Evolutionary conservation across 257 asterid genomes (phyloP).

Genomic region (Dorcoceras hygrometricum): DNA sequence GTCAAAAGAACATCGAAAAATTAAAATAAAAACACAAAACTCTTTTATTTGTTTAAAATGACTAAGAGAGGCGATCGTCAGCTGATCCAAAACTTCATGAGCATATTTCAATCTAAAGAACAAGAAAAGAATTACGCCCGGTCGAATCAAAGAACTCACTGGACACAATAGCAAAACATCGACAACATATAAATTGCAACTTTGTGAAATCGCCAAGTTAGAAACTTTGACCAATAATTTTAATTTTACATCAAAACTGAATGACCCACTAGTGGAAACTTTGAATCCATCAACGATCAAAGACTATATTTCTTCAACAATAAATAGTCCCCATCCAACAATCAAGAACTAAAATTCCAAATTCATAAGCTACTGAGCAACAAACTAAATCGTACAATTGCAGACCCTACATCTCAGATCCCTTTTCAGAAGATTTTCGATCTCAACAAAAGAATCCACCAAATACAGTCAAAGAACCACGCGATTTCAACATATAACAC

Average conservation of each 20-base stretch:
- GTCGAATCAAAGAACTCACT: too few species aligned
- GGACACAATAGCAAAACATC: background rate
- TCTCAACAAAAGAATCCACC: background rate
- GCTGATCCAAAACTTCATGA: background rate
- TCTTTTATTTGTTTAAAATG: background rate
- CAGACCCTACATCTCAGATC: background rate
- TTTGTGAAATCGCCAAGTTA: background rate
- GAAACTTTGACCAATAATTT: background rate
- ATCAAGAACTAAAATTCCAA: background rate
- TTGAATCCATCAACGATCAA: background rate
- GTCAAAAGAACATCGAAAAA: background rate
- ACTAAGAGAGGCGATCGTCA: background rate
- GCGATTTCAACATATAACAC: background rate
- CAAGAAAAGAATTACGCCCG: background rate
- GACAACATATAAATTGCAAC: background rate
- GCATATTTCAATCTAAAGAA: conserved; percentile 13
- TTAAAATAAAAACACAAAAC: background rate
- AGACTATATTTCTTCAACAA: background rate
- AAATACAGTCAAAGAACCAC: background rate
- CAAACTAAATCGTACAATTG: background rate
- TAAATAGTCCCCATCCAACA: background rate
- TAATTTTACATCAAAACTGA: background rate
- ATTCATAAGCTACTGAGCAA: background rate
- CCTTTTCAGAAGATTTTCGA: background rate
- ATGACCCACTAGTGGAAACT: background rate